These are phyloP conservation scores for Fusarium annulatum DNA, from an alignment of 2,329 filamentous ascomycete genomes.

Conservation along the genomic window DNA sequence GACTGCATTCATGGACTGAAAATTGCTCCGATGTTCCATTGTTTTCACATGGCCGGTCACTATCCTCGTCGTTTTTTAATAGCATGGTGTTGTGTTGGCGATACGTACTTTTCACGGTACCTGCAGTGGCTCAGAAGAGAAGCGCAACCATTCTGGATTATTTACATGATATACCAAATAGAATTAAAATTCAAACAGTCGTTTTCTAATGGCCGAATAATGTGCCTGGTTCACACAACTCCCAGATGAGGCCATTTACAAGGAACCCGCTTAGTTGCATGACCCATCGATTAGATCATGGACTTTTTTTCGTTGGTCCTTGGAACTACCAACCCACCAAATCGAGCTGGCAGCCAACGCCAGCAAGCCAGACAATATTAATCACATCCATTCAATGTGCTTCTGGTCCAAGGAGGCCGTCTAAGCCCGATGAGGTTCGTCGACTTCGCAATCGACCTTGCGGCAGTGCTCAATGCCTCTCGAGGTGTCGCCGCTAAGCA, in stretches of 20 bases:
- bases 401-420: conserved; percentile 37
- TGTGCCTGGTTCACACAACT: background rate
- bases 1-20: background rate
- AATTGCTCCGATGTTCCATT: background rate
- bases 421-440: conserved; percentile 65
- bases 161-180: background rate
- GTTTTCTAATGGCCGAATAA: background rate
- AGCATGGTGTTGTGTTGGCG: conserved; percentile 7
- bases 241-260: background rate
- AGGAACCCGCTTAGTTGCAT: conserved; percentile 49
- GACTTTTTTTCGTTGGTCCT: conserved; percentile 35
- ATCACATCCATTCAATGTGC: conserved; percentile 38
- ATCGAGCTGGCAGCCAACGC: conserved; percentile 33
- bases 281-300: conserved; percentile 42
- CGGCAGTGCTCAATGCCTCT: conserved; percentile 76
- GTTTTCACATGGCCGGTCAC: background rate
- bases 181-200: background rate
- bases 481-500: conserved; percentile 74
- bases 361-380: conserved; percentile 24
- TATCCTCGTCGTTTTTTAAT: background rate
- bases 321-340: conserved; percentile 20
- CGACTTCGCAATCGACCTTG: conserved; percentile 75
- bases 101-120: background rate
- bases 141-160: background rate
- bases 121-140: background rate